These are phyloP conservation scores for Talaromyces sp. DNA, from an alignment of 2,329 filamentous ascomycete species.

Conservation along the genomic window DNA sequence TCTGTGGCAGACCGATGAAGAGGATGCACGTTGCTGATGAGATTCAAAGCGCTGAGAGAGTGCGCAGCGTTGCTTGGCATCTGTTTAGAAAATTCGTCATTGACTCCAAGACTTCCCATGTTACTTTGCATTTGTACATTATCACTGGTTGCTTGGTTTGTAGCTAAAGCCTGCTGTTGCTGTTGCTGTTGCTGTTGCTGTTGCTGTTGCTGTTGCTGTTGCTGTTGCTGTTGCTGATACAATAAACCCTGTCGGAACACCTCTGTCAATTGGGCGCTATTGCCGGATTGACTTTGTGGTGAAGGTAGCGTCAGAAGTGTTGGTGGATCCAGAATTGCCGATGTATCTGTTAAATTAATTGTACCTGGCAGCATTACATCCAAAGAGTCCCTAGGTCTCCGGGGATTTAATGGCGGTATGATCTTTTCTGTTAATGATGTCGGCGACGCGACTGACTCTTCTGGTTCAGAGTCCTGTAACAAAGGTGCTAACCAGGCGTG, in stretches of 20 bases:
- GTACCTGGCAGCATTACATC: conserved; percentile 9
- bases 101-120: conserved; percentile 2
- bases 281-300: not conserved
- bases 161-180: not conserved
- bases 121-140: not conserved
- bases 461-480: conserved; percentile 7
- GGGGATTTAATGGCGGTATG: not conserved
- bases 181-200: not conserved
- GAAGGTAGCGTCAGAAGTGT: not conserved
- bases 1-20: not conserved
- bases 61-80: not conserved
- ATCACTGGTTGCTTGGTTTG: not conserved
- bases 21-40: not conserved
- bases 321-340: not conserved
- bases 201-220: not conserved
- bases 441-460: not conserved
- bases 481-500: conserved; percentile 8
- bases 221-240: not conserved
- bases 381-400: not conserved
- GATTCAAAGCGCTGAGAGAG: not conserved
- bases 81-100: conserved; percentile 9
- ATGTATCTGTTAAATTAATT: conserved; percentile 2
- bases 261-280: not conserved
- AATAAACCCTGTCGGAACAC: not conserved
- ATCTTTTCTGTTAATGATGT: not conserved